Evolutionary conservation across 805 yeast species (phyloP).

Genomic region (Sugiyamaella americana): DNA sequence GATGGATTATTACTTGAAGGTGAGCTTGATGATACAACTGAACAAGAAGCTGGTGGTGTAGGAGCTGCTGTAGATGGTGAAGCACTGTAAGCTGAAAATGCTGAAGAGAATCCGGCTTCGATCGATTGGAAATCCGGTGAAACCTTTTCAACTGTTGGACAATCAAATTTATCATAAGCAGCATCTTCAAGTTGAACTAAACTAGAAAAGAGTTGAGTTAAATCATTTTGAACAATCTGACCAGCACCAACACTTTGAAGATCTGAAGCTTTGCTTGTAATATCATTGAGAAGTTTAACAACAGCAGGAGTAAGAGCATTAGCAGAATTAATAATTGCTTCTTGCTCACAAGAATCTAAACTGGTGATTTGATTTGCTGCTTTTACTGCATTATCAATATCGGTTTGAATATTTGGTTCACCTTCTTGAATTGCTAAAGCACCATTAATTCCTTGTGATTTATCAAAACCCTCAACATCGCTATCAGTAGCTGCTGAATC

Average conservation of each 20-base stretch:
- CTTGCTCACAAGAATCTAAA: slow-evolving; percentile 14
- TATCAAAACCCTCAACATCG: slow-evolving; percentile 6
- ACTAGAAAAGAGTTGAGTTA: slow-evolving; percentile 18
- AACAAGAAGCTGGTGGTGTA: not conserved
- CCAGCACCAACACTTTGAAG: slow-evolving; percentile 21
- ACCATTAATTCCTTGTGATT: slow-evolving; percentile 23
- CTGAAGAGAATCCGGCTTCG: slow-evolving; percentile 10
- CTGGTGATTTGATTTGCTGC: slow-evolving; percentile 14
- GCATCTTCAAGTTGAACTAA: slow-evolving; percentile 18
- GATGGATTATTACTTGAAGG: slow-evolving; percentile 3
- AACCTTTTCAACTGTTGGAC: slow-evolving; percentile 9
- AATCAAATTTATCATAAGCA: not conserved
- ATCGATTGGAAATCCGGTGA: slow-evolving; percentile 13
- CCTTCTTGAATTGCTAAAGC: slow-evolving; percentile 28
- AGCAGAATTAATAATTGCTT: slow-evolving; percentile 7
- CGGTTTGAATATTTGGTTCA: slow-evolving; percentile 19
- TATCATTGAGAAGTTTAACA: slow-evolving; percentile 18
- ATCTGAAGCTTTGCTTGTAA: slow-evolving; percentile 22
- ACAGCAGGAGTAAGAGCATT: slow-evolving; percentile 14
- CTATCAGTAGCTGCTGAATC: slow-evolving; percentile 14
- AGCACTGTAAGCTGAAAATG: slow-evolving; percentile 2
- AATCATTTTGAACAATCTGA: slow-evolving; percentile 22
- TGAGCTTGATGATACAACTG: too few species aligned
- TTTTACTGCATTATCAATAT: slow-evolving; percentile 14
- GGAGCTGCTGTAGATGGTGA: not conserved